Evolutionary conservation across 2,329 filamentous ascomycete species (phyloP).

Genomic region (Trichoderma sp.): DNA sequence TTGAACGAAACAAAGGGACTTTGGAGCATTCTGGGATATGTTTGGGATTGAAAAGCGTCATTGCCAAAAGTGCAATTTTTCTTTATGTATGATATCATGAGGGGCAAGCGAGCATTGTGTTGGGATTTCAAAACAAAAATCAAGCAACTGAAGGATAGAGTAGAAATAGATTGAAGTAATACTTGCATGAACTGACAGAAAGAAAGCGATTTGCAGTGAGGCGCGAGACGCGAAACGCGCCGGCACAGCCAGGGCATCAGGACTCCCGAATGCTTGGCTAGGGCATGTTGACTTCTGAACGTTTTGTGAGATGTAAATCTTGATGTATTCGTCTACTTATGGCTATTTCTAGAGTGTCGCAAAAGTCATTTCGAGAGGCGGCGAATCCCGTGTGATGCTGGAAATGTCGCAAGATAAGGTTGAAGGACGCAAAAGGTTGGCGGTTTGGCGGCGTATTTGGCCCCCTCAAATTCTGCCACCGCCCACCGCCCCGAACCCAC

Average conservation of each 20-base stretch:
- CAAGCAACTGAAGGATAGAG: conserved; percentile 1
- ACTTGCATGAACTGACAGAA: conserved; percentile 5
- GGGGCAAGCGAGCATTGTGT: conserved; percentile 13
- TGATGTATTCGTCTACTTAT: conserved; percentile 16
- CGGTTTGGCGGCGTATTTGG: background rate
- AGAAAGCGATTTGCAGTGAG: background rate
- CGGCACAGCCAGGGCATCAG: background rate
- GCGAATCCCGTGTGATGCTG: background rate
- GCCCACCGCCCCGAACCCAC: conserved; percentile 41
- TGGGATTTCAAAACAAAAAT: background rate
- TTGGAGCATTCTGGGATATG: conserved; percentile 8
- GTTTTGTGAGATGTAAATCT: background rate
- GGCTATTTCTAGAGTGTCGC: conserved; percentile 6
- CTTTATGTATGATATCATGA: conserved; percentile 3
- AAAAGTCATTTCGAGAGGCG: background rate
- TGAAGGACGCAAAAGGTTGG: background rate
- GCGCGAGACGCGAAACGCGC: background rate
- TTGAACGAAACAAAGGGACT: background rate
- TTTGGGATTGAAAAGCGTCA: conserved; percentile 4
- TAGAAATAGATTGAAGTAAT: conserved; percentile 14
- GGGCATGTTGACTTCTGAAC: background rate
- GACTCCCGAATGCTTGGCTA: conserved; percentile 1
- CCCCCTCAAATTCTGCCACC: conserved; percentile 34
- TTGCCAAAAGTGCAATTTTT: background rate
- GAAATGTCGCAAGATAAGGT: background rate